Percentiles rank a stretch among this genome's conserved stretches.
Conservation (phyloP, 306 rosid genomes). For the Purshia tridentata region DNA sequence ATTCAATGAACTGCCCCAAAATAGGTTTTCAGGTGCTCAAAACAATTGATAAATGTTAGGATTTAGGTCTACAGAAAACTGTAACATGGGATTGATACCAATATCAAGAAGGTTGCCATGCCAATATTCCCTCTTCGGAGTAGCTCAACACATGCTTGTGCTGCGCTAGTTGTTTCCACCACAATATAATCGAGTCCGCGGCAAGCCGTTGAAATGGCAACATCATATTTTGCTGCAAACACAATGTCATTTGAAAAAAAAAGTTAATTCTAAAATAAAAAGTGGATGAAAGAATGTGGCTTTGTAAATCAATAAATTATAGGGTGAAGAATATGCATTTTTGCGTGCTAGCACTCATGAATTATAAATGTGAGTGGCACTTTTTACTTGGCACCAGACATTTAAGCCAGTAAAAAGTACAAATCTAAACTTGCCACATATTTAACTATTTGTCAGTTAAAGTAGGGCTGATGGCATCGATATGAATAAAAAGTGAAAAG, state of each 20-base stretch:
- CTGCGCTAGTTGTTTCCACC: slow-evolving; percentile 91
- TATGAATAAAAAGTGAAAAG: neutral
- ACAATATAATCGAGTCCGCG: slow-evolving; percentile 88
- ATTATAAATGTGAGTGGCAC: neutral
- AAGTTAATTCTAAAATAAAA: slow-evolving; percentile 21
- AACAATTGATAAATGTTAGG: neutral
- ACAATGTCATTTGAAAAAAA: slow-evolving; percentile 9
- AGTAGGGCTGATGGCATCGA: neutral
- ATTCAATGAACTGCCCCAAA: neutral
- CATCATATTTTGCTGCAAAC: slow-evolving; percentile 82
- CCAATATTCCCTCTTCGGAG: slow-evolving; percentile 88
- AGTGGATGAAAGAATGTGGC: slow-evolving; percentile 2
- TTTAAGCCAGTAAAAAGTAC: neutral
- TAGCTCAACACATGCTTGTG: slow-evolving; percentile 91
- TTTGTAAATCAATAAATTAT: neutral
- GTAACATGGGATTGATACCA: slow-evolving; percentile 47
- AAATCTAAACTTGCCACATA: neutral
- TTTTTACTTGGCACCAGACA: neutral
- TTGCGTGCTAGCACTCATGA: neutral
- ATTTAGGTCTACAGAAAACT: neutral
- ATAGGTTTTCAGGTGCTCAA: neutral
- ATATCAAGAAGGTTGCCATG: slow-evolving; percentile 88
- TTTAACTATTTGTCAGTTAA: neutral
- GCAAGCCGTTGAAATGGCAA: slow-evolving; percentile 95
- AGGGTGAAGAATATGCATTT: slow-evolving; percentile 12